phyloP scores from a whole-genome alignment of 2,329 filamentous ascomycete genomes.

The Cercospora brassicicola region DNA sequence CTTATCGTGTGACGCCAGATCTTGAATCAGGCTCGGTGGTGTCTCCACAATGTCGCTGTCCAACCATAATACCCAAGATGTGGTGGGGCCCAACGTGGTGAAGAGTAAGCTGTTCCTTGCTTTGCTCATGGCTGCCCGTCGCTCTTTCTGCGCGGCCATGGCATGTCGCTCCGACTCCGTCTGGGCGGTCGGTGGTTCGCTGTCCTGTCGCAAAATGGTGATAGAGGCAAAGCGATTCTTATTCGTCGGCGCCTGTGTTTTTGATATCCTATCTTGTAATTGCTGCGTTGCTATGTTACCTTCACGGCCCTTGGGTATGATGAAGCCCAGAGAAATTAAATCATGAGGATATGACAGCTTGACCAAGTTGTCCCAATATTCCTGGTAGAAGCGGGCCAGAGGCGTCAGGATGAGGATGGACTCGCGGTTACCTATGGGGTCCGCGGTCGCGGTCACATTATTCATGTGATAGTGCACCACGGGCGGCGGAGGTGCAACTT shows the following conservation, averaged over 20 bases:
- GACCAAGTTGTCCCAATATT: conserved; percentile 92
- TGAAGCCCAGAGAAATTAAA: conserved; percentile 91
- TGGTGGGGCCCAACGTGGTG: conserved; percentile 85
- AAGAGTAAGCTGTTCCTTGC: conserved; percentile 93
- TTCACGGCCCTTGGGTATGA: conserved; percentile 89
- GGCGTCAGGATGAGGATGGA: conserved; percentile 89
- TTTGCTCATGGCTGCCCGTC: conserved; percentile 86
- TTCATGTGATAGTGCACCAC: conserved; percentile 94
- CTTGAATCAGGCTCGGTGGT: conserved; percentile 80
- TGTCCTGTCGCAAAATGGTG: conserved; percentile 93
- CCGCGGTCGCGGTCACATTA: conserved; percentile 78
- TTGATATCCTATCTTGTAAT: conserved; percentile 79
- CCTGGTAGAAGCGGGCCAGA: conserved; percentile 87
- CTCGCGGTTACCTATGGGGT: conserved; percentile 77
- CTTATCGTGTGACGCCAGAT: conserved; percentile 83
- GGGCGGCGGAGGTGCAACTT: conserved; percentile 68
- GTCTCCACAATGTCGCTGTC: conserved; percentile 91
- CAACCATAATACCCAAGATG: conserved; percentile 96
- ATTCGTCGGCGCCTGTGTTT: conserved; percentile 79
- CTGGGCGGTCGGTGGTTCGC: conserved; percentile 79
- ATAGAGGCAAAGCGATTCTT: conserved; percentile 86
- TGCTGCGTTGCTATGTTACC: conserved; percentile 82
- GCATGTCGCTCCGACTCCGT: conserved; percentile 88
- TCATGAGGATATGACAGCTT: conserved; percentile 87
- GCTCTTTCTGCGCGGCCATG: conserved; percentile 80